These are phyloP conservation scores for Acorus gramineus DNA, from an alignment of 106 monocot genomes.

Conservation along the genomic window DNA sequence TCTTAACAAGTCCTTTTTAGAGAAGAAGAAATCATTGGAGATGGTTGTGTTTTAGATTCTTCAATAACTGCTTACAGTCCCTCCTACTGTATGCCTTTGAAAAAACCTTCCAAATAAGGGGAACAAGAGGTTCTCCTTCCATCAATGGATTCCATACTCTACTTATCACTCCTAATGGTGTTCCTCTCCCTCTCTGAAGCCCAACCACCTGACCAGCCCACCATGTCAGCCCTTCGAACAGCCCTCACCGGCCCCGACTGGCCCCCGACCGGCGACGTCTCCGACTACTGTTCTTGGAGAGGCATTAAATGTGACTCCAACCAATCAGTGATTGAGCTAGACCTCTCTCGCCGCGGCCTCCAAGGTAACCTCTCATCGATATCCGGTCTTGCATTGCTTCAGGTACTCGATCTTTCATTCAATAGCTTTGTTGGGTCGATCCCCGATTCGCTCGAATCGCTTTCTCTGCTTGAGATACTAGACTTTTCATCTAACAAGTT, in stretches of 20 bases:
- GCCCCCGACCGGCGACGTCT: not conserved
- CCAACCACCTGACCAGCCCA: slow-evolving; percentile 18
- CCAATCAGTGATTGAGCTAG: slow-evolving; percentile 23
- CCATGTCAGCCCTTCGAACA: slow-evolving; percentile 26
- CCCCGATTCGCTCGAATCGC: slow-evolving; percentile 27
- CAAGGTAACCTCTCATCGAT: slow-evolving; percentile 57
- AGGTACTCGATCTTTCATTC: slow-evolving; percentile 45
- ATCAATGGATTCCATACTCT: too few relatives aligned
- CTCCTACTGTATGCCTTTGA: too few relatives aligned
- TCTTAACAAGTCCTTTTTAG: too few relatives aligned
- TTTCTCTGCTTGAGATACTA: slow-evolving; percentile 38
- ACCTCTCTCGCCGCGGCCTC: slow-evolving; percentile 38
- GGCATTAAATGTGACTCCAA: slow-evolving; percentile 42
- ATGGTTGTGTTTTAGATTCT: too few relatives aligned
- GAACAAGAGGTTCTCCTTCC: too few relatives aligned
- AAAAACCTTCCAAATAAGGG: too few relatives aligned
- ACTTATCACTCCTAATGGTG: too few relatives aligned
- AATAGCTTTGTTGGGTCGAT: slow-evolving; percentile 49
- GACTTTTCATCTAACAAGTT: slow-evolving; percentile 72
- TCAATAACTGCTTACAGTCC: too few relatives aligned
- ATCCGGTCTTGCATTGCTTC: slow-evolving; percentile 32
- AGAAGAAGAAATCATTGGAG: too few relatives aligned
- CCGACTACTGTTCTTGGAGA: slow-evolving; percentile 54
- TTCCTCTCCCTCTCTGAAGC: not conserved
- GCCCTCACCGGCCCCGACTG: slow-evolving; percentile 28